Evolutionary conservation across 1,139 yeast species (phyloP).

Genomic region (Diutina siamensis): DNA sequence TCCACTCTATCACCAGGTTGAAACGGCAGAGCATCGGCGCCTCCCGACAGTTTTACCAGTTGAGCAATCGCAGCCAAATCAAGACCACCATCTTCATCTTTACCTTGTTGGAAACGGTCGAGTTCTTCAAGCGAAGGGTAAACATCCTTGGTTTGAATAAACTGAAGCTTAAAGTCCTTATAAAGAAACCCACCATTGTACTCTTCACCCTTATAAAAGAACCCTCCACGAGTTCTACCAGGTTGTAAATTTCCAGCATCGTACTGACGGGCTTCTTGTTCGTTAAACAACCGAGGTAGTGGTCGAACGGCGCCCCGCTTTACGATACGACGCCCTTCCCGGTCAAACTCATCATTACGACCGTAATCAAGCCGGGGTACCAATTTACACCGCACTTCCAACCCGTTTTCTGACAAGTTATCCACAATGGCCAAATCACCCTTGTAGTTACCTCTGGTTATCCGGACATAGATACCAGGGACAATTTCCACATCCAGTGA

Average conservation of each 20-base stretch:
- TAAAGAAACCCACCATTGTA: slow-evolving; percentile 78
- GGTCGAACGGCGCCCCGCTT: slow-evolving; percentile 53
- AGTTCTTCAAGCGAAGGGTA: slow-evolving; percentile 84
- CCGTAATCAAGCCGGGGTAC: slow-evolving; percentile 94
- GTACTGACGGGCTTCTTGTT: slow-evolving; percentile 48
- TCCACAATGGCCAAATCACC: slow-evolving; percentile 92
- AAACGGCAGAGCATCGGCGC: slow-evolving; percentile 28
- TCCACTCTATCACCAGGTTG: slow-evolving; percentile 95
- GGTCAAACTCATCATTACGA: slow-evolving; percentile 45
- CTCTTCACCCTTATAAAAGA: slow-evolving; percentile 74
- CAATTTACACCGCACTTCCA: slow-evolving; percentile 83
- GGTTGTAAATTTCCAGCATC: slow-evolving; percentile 52
- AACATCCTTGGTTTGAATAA: slow-evolving; percentile 71
- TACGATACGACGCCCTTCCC: slow-evolving; percentile 37
- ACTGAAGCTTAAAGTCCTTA: slow-evolving; percentile 79
- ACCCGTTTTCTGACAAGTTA: slow-evolving; percentile 85
- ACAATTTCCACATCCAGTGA: slow-evolving; percentile 78
- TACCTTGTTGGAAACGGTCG: slow-evolving; percentile 66
- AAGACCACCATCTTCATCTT: slow-evolving; percentile 61
- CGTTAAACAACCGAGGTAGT: slow-evolving; percentile 74
- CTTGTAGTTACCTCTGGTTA: slow-evolving; percentile 83
- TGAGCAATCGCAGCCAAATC: slow-evolving; percentile 82
- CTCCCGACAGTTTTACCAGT: slow-evolving; percentile 51
- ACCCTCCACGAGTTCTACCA: slow-evolving; percentile 66
- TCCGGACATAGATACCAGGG: slow-evolving; percentile 87